A percentile compares a stretch with the other conserved stretches of the same genome.
Conservation (phyloP, 148 eudicot species). For the Vaccinium darrowii region DNA sequence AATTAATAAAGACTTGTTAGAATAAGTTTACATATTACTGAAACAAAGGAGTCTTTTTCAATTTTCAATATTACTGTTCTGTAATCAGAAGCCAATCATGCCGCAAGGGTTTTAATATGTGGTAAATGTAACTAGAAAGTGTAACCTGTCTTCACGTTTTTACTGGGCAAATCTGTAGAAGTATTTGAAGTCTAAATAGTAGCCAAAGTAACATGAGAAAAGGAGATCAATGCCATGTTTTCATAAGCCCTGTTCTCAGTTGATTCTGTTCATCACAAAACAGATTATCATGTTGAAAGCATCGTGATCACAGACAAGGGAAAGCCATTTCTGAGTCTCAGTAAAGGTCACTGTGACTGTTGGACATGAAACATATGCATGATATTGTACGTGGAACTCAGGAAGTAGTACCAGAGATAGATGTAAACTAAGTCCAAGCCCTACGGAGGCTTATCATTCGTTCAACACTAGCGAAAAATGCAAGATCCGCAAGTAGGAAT, state of each 20-base stretch:
- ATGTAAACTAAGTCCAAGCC: neutral
- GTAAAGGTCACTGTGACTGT: too few relatives aligned
- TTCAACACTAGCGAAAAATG: neutral
- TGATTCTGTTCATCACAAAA: neutral
- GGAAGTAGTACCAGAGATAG: neutral
- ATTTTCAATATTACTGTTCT: neutral
- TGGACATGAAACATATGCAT: neutral
- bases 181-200: neutral
- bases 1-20: conserved; percentile 5
- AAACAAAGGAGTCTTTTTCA: neutral
- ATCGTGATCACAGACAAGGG: neutral
- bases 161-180: neutral
- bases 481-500: neutral
- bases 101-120: neutral
- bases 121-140: neutral
- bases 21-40: neutral
- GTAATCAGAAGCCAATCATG: neutral
- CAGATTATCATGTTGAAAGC: neutral
- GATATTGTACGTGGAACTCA: neutral
- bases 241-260: neutral
- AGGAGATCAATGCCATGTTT: neutral
- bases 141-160: neutral
- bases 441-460: neutral
- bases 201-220: neutral
- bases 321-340: neutral